Evolutionary conservation across 2,329 filamentous ascomycete species (phyloP), one percentile per base, ranked within the genome.

Genomic region (Neofusicoccum parvum): DNA sequence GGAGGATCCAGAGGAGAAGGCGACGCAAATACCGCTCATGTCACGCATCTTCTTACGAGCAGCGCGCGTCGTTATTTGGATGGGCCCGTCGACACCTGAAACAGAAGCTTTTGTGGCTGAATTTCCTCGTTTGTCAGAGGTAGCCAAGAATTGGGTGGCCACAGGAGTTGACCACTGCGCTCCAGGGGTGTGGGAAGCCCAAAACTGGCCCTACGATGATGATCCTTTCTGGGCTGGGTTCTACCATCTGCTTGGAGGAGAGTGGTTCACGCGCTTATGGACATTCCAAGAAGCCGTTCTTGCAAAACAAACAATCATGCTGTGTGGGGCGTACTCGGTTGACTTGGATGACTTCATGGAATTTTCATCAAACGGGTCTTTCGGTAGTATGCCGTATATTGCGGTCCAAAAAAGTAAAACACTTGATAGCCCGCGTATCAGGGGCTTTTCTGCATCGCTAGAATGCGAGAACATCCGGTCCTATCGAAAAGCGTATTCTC

Each of bases 391-490:
- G 1, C 27, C 11, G 20, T 50, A 32, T 7, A 32, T 34, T 1
- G 3, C 36, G 9, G 36, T 0, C 36, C 36, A 3, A 6, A 2
- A 11, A 34, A 9, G 7, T 32, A 0, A 11, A n/a, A 4, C 2
- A 9, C 5, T 3, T 4, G 0, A 0, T 3, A 15, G 11, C 14
- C 27, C 0, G 5, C 5, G 36, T 9, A 39, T 39, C 7, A 9
- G 36, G 9, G 4, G 12, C 3, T 9, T 50, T 23, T 0, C 3
- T 17, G 23, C 48, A n/a, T n/a, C 1, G 14, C 1, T 17, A 3
- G 23, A n/a, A 1, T 0, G 23, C 11, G 4, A 2, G 0, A 2
- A 20, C 2, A 50, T 50, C 15, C 1, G 3, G 1, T 0, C 0
- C 1, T 36, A 6, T 6, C 48, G 48, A 34, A 2, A 34, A 1